Evolutionary conservation across 1,284 basidiomycete species (phyloP).

Genomic region (Cystobasidiaceae sp.): DNA sequence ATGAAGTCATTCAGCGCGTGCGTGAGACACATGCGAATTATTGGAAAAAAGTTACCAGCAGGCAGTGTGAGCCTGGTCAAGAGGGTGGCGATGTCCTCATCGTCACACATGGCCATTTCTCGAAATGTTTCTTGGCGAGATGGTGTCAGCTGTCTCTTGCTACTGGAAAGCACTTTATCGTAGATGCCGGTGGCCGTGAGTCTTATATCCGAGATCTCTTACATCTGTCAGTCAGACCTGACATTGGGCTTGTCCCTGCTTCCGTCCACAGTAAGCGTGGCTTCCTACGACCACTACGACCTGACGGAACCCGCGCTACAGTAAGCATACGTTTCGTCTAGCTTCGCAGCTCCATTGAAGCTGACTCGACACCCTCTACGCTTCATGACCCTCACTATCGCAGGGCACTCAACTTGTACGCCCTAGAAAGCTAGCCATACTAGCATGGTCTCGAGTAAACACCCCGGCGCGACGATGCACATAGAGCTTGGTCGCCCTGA

Average conservation of each 20-base stretch:
- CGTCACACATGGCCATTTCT: slow-evolving; percentile 53
- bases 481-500: too few relatives aligned
- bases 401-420: slow-evolving; percentile 27
- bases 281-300: slow-evolving; percentile 21
- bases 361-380: too few relatives aligned
- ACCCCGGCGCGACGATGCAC: too few relatives aligned
- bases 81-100: slow-evolving; percentile 40
- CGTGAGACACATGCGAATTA: slow-evolving; percentile 53
- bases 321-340: not conserved
- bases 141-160: slow-evolving; percentile 67
- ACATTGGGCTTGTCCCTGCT: too few relatives aligned
- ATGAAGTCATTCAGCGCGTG: slow-evolving; percentile 67
- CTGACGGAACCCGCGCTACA: slow-evolving; percentile 27
- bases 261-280: slow-evolving; percentile 5
- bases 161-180: slow-evolving; percentile 64
- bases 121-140: slow-evolving; percentile 70
- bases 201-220: not conserved
- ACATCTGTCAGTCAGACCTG: not conserved
- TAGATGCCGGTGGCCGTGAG: slow-evolving; percentile 60
- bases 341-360: not conserved
- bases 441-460: too few relatives aligned
- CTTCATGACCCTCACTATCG: too few relatives aligned
- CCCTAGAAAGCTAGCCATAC: not conserved
- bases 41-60: slow-evolving; percentile 4
- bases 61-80: slow-evolving; percentile 7